Percentiles rank a stretch among this genome's conserved stretches.
Evolutionary conservation across 345 rosid species (phyloP).

Genomic region (Gossypium turneri): DNA sequence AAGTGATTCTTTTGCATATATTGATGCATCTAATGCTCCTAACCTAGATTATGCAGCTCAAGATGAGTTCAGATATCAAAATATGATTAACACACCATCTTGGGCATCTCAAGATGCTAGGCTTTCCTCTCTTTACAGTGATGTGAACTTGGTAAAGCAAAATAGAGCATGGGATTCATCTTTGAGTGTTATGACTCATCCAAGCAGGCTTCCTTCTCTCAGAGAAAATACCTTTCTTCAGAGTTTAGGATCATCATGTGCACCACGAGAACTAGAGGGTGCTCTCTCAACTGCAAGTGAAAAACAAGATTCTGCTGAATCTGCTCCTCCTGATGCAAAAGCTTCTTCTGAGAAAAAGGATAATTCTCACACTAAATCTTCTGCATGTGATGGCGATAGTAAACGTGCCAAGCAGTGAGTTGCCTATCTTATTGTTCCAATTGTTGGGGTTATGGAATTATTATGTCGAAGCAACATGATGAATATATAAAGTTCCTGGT

Average conservation of each 20-base stretch:
- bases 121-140: constrained; percentile 41
- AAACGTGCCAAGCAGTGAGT: constrained; percentile 93
- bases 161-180: constrained; percentile 52
- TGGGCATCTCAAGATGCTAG: constrained; percentile 64
- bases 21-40: constrained; percentile 58
- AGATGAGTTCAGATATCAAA: constrained; percentile 52
- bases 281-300: constrained; percentile 39
- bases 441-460: background rate
- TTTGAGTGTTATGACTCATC: constrained; percentile 33
- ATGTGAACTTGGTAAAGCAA: constrained; percentile 43
- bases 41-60: constrained; percentile 54
- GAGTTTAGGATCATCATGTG: constrained; percentile 44
- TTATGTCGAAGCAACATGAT: background rate
- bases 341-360: constrained; percentile 53
- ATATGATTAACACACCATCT: constrained; percentile 35
- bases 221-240: constrained; percentile 47
- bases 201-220: constrained; percentile 42
- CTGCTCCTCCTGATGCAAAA: constrained; percentile 46
- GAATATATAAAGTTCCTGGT: background rate
- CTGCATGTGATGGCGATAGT: constrained; percentile 54
- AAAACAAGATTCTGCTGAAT: constrained; percentile 53
- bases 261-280: constrained; percentile 47
- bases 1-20: constrained; percentile 89
- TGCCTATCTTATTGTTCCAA: constrained; percentile 14
- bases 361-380: constrained; percentile 36